Evolutionary conservation across 1,284 basidiomycete genomes (phyloP).

Genomic region (Ustilago sp.): DNA sequence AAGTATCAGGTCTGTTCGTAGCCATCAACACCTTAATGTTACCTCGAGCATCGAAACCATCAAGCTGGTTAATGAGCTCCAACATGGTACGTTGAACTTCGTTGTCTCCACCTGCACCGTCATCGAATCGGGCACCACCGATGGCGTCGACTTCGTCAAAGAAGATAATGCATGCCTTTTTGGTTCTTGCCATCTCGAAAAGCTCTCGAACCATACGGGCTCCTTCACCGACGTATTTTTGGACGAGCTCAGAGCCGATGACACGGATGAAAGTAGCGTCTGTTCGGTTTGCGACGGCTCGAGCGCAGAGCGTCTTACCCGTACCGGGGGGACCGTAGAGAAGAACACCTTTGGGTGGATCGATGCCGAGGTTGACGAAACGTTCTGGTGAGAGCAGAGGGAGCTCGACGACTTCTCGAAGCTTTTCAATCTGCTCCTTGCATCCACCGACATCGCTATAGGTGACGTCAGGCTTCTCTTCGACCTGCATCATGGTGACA

Average conservation of each 20-base stretch:
- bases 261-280: slow-evolving; percentile 99
- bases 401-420: slow-evolving; percentile 97
- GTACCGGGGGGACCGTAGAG: slow-evolving; percentile 96
- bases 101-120: slow-evolving; percentile 98
- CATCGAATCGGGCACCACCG: slow-evolving; percentile 98
- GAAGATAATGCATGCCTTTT: slow-evolving; percentile 99
- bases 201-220: slow-evolving; percentile 98
- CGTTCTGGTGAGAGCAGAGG: slow-evolving; percentile 91
- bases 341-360: slow-evolving; percentile 97
- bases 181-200: slow-evolving; percentile 98
- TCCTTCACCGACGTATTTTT: slow-evolving; percentile 99
- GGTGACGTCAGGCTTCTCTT: slow-evolving; percentile 98
- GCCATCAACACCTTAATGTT: slow-evolving; percentile 99
- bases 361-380: slow-evolving; percentile 97
- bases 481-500: slow-evolving; percentile 99
- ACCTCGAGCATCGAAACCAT: slow-evolving; percentile 97
- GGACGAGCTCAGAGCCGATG: slow-evolving; percentile 97
- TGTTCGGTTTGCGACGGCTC: slow-evolving; percentile 97
- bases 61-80: slow-evolving; percentile 98
- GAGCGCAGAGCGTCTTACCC: slow-evolving; percentile 97
- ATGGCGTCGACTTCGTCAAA: slow-evolving; percentile 99
- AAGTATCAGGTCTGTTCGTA: slow-evolving; percentile 96
- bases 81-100: slow-evolving; percentile 99
- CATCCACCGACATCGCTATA: slow-evolving; percentile 98
- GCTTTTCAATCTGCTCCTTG: slow-evolving; percentile 99